These are phyloP conservation scores for Synchytrium microbalum DNA, from an alignment of 371 early-diverging fungal genomes.

Conservation along the genomic window DNA sequence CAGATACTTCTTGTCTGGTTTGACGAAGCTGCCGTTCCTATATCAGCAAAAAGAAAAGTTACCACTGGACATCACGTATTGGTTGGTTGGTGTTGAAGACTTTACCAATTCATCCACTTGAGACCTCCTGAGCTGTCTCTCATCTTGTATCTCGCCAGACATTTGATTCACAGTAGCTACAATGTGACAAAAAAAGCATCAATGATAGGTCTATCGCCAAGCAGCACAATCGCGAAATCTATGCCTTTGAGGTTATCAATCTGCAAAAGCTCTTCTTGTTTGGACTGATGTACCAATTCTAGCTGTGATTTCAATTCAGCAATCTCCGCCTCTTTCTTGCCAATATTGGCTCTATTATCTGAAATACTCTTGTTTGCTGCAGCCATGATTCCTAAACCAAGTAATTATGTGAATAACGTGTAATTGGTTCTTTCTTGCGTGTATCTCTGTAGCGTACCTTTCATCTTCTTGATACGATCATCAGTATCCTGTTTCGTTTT, in stretches of 20 bases:
- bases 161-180: neutral
- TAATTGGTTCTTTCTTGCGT: too few relatives aligned
- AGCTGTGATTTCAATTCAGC: neutral
- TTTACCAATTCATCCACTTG: neutral
- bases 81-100: neutral
- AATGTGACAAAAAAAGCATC: too few relatives aligned
- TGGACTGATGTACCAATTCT: neutral
- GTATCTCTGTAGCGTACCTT: neutral
- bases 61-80: neutral
- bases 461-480: neutral
- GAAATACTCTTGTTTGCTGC: neutral
- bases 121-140: neutral
- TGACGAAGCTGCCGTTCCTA: slow-evolving; percentile 1
- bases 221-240: too few relatives aligned
- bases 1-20: slow-evolving; percentile 7
- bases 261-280: neutral
- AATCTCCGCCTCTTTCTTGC: neutral
- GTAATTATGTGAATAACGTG: too few relatives aligned
- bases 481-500: neutral
- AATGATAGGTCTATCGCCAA: too few relatives aligned
- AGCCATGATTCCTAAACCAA: neutral
- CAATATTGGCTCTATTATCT: neutral
- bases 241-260: neutral
- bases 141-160: neutral
- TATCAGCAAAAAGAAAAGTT: neutral